These are phyloP conservation scores for Apiospora rasikravindrae DNA, from an alignment of 2,329 filamentous ascomycete genomes.

Conservation along the genomic window DNA sequence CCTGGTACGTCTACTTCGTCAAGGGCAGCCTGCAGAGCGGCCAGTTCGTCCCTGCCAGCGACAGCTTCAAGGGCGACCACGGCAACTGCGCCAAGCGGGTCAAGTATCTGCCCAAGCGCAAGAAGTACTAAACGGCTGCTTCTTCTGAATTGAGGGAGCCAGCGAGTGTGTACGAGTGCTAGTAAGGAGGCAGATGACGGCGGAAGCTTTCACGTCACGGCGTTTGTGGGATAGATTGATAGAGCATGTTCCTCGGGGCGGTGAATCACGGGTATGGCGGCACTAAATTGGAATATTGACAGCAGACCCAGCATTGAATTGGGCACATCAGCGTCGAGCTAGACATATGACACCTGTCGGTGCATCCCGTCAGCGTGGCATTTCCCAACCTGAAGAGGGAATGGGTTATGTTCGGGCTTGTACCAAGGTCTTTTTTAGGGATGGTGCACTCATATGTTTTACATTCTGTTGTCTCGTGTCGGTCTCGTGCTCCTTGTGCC, in stretches of 20 bases:
- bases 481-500: conserved; percentile 1
- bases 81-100: conserved; percentile 47
- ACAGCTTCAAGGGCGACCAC: conserved; percentile 44
- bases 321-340: background rate
- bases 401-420: background rate
- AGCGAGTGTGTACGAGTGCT: background rate
- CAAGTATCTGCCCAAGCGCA: conserved; percentile 47
- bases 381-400: too few species aligned
- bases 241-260: background rate
- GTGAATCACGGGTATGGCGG: background rate
- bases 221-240: background rate
- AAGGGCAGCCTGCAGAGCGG: conserved; percentile 57
- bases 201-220: background rate
- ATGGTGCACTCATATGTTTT: background rate
- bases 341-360: background rate
- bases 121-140: background rate
- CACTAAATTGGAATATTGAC: background rate
- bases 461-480: background rate
- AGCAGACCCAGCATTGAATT: background rate
- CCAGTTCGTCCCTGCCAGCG: conserved; percentile 50
- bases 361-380: background rate
- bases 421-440: background rate
- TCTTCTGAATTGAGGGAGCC: background rate
- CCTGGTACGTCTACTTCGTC: conserved; percentile 60
- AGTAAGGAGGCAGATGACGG: background rate